Evolutionary conservation across 345 rosid genomes (phyloP), one percentile per base, ranked within the genome.

Genomic region (Arabidopsis suecica): DNA sequence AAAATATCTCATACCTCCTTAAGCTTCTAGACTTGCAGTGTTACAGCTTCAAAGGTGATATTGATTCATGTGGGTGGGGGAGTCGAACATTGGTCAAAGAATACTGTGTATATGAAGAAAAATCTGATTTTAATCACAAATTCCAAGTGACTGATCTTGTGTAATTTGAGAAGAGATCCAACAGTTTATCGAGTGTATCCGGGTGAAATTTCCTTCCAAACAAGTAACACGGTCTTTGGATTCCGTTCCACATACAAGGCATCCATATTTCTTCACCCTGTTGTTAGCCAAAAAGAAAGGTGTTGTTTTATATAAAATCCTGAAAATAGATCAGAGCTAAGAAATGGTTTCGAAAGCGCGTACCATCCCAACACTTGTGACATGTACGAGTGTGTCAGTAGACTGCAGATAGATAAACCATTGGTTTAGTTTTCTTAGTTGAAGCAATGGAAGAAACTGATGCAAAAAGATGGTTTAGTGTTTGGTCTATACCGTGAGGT

Each of bases 161-260:
- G 78, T 91, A 89, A 72, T 89, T 91, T 73, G 93, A 84, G 82
- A 91, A 91, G 66, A 91, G 87, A 48, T 86, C 80, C 83, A 93
- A 72, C 79, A 96, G 82, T 56, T 78, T 85, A 74, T 96, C 91
- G 3, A 91, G 83, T 7, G 99, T 80, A 62, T 87, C 88, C 0
- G 93, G 90, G 38, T 86, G 78, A 77, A 96, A 96, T 79, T 93
- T 96, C 82, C 99, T 84, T 1, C 98, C 99, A 34, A 96, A 96
- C 41, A 96, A 85, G 89, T 89, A 88, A 49, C 99, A 96, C 1
- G 99, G 98, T 55, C 96, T 86, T 78, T 77, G 84, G 69, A 88
- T 91, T 56, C 99, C 98, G 51, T 96, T 96, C 99, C 99, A 93
- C n/a, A 86, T 55, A 79, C 98, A 96, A 22, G 91, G 86, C 76